Conservation (phyloP, 495 filamentous ascomycete genomes). For the Aspergillus asperescens region DNA sequence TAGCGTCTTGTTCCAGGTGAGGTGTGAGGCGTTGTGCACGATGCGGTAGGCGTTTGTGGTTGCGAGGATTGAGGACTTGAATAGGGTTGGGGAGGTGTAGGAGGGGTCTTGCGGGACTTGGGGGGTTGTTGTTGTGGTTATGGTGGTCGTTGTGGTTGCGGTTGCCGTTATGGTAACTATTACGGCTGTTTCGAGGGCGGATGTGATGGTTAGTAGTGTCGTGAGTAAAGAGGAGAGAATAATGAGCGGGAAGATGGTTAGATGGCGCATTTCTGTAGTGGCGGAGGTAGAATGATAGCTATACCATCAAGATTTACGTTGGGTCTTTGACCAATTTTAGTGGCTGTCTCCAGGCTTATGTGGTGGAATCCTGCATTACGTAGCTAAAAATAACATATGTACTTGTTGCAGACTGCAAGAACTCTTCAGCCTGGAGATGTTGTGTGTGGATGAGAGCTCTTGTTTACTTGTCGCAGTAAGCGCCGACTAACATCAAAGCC, state of each 20-base stretch:
- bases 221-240: no score
- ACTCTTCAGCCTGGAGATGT: no score
- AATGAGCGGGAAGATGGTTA: no score
- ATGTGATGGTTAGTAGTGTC: conserved; percentile 4
- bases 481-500: conserved; percentile 34
- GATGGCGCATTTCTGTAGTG: no score
- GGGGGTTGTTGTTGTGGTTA: conserved; percentile 19
- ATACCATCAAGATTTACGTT: no score
- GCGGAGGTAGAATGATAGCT: no score
- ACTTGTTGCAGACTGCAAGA: no score
- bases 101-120: conserved; percentile 29
- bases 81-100: conserved; percentile 46
- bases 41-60: conserved; percentile 63
- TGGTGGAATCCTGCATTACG: no score
- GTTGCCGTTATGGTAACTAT: conserved; percentile 22
- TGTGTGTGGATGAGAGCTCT: conserved; percentile 3
- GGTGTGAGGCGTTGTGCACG: conserved; percentile 54
- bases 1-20: conserved; percentile 64
- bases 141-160: conserved; percentile 9
- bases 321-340: no score
- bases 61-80: conserved; percentile 56
- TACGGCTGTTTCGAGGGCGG: conserved; percentile 10
- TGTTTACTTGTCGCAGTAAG: conserved; percentile 27
- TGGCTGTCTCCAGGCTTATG: no score
- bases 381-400: no score